Base-by-base conservation (phyloP, 2,329 filamentous ascomycete genomes). In the Cryphonectria japonica region DNA sequence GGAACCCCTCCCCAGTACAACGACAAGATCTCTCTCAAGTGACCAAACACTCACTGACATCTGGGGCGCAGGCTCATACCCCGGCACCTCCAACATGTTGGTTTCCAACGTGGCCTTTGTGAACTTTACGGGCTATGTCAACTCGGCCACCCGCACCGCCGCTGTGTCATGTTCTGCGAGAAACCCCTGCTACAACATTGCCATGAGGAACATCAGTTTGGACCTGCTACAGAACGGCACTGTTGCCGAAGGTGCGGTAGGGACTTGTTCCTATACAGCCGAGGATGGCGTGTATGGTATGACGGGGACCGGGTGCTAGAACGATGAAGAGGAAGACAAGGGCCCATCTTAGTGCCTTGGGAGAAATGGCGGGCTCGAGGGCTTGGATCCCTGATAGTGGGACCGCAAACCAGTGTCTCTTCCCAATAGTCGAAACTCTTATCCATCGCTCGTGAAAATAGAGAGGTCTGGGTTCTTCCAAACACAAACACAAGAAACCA, bases 131-230 rank as follows among this genome's bases (percentile, higher is more conserved):
- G 86, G 86, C 1, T 84, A 81, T 69, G 76, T 84, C 6, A 63
- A 57, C 43, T 79, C 75, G 0, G 75, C 75, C 11, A 80, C 75
- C 7, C 78, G 76, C 65, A 82, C 80, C 8, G 81, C 82, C 5
- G 79, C 77, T n/a, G 79, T 88, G 0, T 83, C 81, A 57, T 88
- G 86, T 74, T 84, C 81, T 1, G 80, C 78, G 0, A 77, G 81
- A n/a, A 75, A 86, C 66, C 85, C 85, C 5, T 88, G 86, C 74
- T 86, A 81, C 76, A 82, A 85, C 73, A 85, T 88, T 70, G 78
- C 78, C 3, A 83, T 84, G 61, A 62, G 65, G 19, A 71, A 74
- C 22, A 74, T 76, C 66, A 72, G 69, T 37, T 69, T 80, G 3
- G 73, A 75, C 26, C 68, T 72, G 26, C 52, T 63, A 11, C 37